phyloP scores from a whole-genome alignment of 345 rosid species.

The Euphorbia peplus region DNA sequence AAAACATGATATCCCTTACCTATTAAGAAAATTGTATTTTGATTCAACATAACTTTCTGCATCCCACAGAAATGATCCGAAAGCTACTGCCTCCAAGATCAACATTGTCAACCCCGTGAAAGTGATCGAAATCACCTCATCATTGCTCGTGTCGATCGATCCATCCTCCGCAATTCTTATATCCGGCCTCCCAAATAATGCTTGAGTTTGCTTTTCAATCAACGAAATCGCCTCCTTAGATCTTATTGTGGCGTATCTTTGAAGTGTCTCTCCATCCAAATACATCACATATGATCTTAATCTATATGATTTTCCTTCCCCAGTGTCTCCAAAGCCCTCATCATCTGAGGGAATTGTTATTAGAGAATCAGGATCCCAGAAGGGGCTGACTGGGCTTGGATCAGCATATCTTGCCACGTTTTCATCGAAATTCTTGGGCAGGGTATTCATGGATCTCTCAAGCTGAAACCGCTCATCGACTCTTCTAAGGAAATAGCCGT shows the following conservation, averaged over 20 bases:
- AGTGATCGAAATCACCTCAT: constrained; percentile 51
- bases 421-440: constrained; percentile 55
- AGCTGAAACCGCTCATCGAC: constrained; percentile 88
- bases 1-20: constrained; percentile 21
- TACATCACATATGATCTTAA: constrained; percentile 78
- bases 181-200: constrained; percentile 87
- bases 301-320: constrained; percentile 43
- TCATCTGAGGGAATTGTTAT: constrained; percentile 51
- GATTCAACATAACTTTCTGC: constrained; percentile 82
- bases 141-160: constrained; percentile 54
- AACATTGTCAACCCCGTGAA: constrained; percentile 83
- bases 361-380: constrained; percentile 80
- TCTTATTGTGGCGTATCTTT: constrained; percentile 84
- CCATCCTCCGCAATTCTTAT: constrained; percentile 71
- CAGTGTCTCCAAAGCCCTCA: constrained; percentile 29
- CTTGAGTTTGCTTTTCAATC: constrained; percentile 87
- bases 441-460: constrained; percentile 78
- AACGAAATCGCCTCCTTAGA: constrained; percentile 81
- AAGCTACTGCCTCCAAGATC: constrained; percentile 81
- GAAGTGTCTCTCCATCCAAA: constrained; percentile 83
- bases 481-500: constrained; percentile 85
- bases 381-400: constrained; percentile 40
- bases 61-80: constrained; percentile 94
- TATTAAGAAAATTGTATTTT: constrained; percentile 62
- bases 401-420: constrained; percentile 38